A percentile compares a stretch with the other conserved stretches of the same genome.
These are phyloP conservation scores for Abrus precatorius DNA, from an alignment of 306 rosid species.

Conservation along the genomic window DNA sequence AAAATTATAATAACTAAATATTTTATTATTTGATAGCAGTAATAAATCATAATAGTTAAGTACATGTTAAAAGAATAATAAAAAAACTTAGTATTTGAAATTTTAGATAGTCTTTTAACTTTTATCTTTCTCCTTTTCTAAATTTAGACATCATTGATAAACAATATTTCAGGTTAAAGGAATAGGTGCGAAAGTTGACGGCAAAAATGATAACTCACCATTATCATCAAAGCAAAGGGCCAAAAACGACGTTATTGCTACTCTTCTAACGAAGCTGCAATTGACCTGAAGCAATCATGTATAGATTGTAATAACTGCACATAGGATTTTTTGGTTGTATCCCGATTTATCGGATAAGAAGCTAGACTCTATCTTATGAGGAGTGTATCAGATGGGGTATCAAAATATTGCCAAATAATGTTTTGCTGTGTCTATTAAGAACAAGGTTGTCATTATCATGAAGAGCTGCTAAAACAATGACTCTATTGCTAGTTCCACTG, in stretches of 20 bases:
- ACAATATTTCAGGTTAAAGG: no score
- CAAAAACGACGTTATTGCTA: background rate
- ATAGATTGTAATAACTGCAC: constrained; percentile 76
- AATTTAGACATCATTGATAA: no score
- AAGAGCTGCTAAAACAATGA: constrained; percentile 71
- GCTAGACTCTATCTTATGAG: constrained; percentile 80
- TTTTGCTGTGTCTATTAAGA: constrained; percentile 60
- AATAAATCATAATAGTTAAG: no score
- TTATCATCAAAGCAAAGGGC: no score
- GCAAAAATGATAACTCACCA: no score
- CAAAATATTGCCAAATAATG: constrained; percentile 79
- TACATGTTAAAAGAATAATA: no score
- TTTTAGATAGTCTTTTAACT: no score
- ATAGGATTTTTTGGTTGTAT: constrained; percentile 56
- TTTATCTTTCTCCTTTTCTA: no score
- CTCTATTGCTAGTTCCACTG: constrained; percentile 55
- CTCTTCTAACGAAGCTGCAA: constrained; percentile 79
- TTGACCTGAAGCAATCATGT: constrained; percentile 70
- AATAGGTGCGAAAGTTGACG: no score
- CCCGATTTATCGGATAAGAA: constrained; percentile 56
- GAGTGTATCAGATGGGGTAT: constrained; percentile 76
- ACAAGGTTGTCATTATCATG: constrained; percentile 78
- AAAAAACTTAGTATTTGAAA: no score
- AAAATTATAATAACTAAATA: no score
- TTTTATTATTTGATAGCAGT: no score